These are phyloP conservation scores for Balamuthia mandrillaris DNA, from an alignment of 208 protist genomes.

Conservation along the genomic window DNA sequence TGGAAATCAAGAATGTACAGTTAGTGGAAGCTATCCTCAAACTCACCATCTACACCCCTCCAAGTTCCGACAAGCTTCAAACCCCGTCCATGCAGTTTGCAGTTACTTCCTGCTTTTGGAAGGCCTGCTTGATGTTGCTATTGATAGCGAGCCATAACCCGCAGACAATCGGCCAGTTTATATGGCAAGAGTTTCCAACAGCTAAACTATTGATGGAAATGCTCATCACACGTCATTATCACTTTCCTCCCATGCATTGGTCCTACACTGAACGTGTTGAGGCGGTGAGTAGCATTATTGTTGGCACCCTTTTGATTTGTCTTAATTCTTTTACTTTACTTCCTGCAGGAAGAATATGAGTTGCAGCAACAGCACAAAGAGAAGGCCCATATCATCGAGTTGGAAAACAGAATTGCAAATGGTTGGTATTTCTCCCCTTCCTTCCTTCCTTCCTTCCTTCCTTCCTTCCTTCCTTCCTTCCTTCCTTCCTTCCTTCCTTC, in stretches of 20 bases:
- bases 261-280: no score
- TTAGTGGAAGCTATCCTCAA: conserved; percentile 22
- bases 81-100: background rate
- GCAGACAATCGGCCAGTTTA: background rate
- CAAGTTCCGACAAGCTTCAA: background rate
- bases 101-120: background rate
- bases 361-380: no score
- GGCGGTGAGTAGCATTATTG: no score
- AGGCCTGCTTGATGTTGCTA: background rate
- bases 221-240: conserved; percentile 12
- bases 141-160: conserved; percentile 3
- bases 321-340: no score
- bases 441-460: no score
- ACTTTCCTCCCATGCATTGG: conserved; percentile 17
- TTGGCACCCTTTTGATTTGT: no score
- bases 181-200: conserved; percentile 23
- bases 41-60: conserved; percentile 21
- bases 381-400: no score
- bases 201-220: conserved; percentile 21
- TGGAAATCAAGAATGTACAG: conserved; percentile 7
- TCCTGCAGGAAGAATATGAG: no score
- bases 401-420: no score
- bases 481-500: no score
- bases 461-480: no score
- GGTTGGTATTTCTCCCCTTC: no score